Percentiles rank a stretch among this genome's conserved stretches.
Evolutionary conservation across 371 early-diverging fungal species (phyloP).

Genomic region (Mucor indicus): DNA sequence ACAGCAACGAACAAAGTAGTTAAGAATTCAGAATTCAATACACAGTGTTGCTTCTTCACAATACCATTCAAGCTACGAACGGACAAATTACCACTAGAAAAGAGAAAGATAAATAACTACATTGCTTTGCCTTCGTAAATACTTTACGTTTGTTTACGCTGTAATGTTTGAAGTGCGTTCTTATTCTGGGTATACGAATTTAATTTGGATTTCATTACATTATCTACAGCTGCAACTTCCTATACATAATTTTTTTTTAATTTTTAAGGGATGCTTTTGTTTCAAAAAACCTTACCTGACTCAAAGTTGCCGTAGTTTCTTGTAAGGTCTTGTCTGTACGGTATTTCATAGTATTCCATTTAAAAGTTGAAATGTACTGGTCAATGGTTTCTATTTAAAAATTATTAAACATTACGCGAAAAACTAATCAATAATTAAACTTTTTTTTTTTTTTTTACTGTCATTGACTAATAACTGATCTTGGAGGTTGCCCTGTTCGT

Average conservation of each 20-base stretch:
- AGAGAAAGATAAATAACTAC: not conserved
- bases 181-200: constrained; percentile 82
- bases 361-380: constrained; percentile 77
- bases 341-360: constrained; percentile 97
- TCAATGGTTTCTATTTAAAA: constrained; percentile 69
- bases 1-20: constrained; percentile 93
- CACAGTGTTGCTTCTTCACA: constrained; percentile 88
- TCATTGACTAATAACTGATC: constrained; percentile 74
- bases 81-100: constrained; percentile 83
- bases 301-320: constrained; percentile 77
- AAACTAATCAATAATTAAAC: not conserved
- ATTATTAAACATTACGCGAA: not conserved
- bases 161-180: constrained; percentile 72
- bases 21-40: constrained; percentile 91
- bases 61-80: constrained; percentile 81
- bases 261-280: not conserved
- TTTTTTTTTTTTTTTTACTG: constrained; percentile 48
- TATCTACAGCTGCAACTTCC: constrained; percentile 86
- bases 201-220: constrained; percentile 82
- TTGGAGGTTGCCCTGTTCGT: constrained; percentile 34
- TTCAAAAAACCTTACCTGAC: constrained; percentile 29
- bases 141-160: constrained; percentile 76
- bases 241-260: constrained; percentile 20
- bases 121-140: not conserved
- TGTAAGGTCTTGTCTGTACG: constrained; percentile 87